Base-by-base conservation (phyloP, 2,329 filamentous ascomycete species). In the Cladosporium sp. region DNA sequence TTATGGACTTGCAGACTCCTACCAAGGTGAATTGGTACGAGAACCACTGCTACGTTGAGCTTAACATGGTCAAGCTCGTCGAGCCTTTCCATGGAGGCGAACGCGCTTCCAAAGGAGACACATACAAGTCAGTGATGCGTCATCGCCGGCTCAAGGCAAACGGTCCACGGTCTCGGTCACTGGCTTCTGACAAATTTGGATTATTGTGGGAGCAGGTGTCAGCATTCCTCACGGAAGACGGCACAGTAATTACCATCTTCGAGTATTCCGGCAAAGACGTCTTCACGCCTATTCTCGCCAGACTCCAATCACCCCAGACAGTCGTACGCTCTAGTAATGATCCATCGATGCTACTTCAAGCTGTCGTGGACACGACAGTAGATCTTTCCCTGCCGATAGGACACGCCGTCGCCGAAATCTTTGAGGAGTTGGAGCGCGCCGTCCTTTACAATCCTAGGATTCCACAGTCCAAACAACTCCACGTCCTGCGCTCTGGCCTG, bases 231-330 rank as follows among this genome's bases (percentile, higher is more conserved):
- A 91, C 86, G 2, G 79, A 82, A 10, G 89, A 95, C 69, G 95
- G 95, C 63, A 92, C 86, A 0, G 84, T 95, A 50, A 90, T 95
- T 18, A 92, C 88, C 13, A 95, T 96, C 69, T 96, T 96, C 61
- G 90, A 96, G 71, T 80, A 84, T 40, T 95, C 89, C 0, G 91
- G 89, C 2, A 81, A 84, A 42, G 90, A 95, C 59, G 49, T 52
- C 14, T 41, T 45, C 42, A 22, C 40, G n/a, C 43, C 43, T 9
- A 95, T 96, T 35, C 75, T 95, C 28, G 78, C 79, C 34, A 87
- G 91, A 16, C 76, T 96, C 1, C 78, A 76, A 46, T 87, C 85
- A 0, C 77, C 81, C 0, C 88, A 92, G 56, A 96, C 91, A 0
- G 88, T 93, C 43, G 73, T 96, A 8, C 83, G 91, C 28, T 83